Evolutionary conservation across 805 yeast species (phyloP).

Genomic region (Hanseniaspora hatyaiensis): DNA sequence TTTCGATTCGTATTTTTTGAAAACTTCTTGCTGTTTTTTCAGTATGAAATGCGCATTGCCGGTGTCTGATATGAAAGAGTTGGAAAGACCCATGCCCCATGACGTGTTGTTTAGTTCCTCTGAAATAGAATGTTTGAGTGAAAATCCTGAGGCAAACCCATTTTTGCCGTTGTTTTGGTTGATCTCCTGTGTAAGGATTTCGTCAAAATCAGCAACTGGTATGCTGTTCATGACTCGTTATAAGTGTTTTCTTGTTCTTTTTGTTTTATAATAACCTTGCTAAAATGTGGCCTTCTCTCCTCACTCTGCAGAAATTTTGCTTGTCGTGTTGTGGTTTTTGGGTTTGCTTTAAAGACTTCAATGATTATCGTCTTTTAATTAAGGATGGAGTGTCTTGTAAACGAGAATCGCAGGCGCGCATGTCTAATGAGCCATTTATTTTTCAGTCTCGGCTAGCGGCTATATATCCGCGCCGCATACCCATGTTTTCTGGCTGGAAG

Average conservation of each 20-base stretch:
- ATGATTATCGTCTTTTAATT: no score
- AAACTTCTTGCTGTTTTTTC: slow-evolving; percentile 12
- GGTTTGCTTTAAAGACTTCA: no score
- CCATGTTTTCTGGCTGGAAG: no score
- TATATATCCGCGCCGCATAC: no score
- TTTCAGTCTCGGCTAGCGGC: no score
- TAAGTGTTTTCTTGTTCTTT: background rate
- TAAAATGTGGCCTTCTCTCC: no score
- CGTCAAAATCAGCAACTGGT: slow-evolving; percentile 10
- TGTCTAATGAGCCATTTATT: no score
- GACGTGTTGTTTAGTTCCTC: slow-evolving; percentile 4
- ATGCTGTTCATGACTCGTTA: background rate
- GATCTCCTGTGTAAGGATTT: background rate
- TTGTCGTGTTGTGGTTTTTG: no score
- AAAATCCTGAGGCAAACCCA: background rate
- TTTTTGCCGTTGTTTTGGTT: background rate
- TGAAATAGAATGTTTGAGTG: background rate
- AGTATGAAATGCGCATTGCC: slow-evolving; percentile 1
- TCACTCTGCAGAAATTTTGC: no score
- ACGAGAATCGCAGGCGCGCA: no score
- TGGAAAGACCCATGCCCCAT: slow-evolving; percentile 11
- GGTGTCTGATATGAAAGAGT: slow-evolving; percentile 4
- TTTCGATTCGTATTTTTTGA: slow-evolving; percentile 21
- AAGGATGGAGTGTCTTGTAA: no score
- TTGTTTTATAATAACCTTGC: background rate